Evolutionary conservation across 2,329 filamentous ascomycete species (phyloP), one percentile per base, ranked within the genome.

Genomic region (Tympanopsis confertula): DNA sequence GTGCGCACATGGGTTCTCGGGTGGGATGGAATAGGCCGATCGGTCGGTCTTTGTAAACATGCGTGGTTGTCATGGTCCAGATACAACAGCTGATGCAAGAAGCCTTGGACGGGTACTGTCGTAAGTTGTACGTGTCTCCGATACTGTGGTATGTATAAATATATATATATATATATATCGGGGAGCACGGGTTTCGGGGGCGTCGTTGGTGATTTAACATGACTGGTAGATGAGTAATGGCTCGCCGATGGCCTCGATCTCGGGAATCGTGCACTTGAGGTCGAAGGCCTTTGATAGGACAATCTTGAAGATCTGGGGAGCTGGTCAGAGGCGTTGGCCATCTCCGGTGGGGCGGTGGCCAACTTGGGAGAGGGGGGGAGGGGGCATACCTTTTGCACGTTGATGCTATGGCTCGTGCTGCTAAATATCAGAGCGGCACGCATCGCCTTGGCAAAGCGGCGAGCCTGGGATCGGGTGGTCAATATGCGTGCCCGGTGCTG

Each of bases 371-470:
- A 19, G 30, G 13, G 37, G 13, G 30, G 32, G 24, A 19, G 20
- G 24, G 19, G 18, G 42, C 59, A 35, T 56, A 94, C 89, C 82
- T 78, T 98, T 64, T 98, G 91, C 45, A 98, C 91, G 52, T 98
- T 98, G 69, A 98, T 98, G 61, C 88, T 95, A 65, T 98, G 91
- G 58, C 88, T 95, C 39, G 91, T 98, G 62, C 89, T 96, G 63
- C 87, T 94, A 62, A 98, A 98, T 53, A 98, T 96, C 52, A 98
- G 71, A 51, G 86, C 87, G 42, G 91, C 91, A 51, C 93, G 86
- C 91, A 98, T 98, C 10, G 91, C 91, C 59, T 94, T 94, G 44
- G 91, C 91, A 58, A 96, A 98, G 42, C 91, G 80, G 49, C 89
- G 84, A 37, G 89, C 89, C 85, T 94, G 41, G n/a, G n/a, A 15